These are phyloP conservation scores for Zelopaecilomyces penicillatus DNA, from an alignment of 2,329 filamentous ascomycete genomes.

Conservation along the genomic window DNA sequence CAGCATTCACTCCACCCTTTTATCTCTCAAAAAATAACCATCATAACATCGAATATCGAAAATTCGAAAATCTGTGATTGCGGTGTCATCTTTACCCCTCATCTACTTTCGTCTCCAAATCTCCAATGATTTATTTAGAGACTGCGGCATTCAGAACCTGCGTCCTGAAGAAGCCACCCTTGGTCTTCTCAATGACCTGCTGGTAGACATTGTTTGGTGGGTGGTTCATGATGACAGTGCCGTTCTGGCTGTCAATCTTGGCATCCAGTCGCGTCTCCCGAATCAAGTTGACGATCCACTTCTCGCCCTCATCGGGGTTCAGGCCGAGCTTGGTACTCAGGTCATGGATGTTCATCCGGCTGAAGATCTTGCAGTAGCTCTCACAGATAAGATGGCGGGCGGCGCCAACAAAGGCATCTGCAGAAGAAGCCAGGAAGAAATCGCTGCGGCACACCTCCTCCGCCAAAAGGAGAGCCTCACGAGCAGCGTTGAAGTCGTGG, in stretches of 20 bases:
- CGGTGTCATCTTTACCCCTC: no score
- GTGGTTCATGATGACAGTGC: constrained; percentile 99
- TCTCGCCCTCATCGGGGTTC: constrained; percentile 92
- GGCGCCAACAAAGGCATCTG: constrained; percentile 86
- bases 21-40: background rate
- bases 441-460: constrained; percentile 88
- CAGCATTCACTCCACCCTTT: background rate
- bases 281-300: constrained; percentile 99
- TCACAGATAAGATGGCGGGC: constrained; percentile 96
- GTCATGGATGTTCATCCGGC: constrained; percentile 96
- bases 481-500: constrained; percentile 81
- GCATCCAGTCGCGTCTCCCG: constrained; percentile 94
- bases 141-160: constrained; percentile 76
- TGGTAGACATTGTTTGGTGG: constrained; percentile 97
- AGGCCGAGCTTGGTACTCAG: constrained; percentile 86
- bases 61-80: constrained; percentile 8
- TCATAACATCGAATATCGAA: no score
- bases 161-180: constrained; percentile 97
- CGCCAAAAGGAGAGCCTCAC: constrained; percentile 76
- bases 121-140: constrained; percentile 35
- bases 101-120: constrained; percentile 6
- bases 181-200: constrained; percentile 98
- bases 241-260: constrained; percentile 99
- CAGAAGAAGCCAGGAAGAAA: constrained; percentile 84
- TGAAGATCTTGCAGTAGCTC: constrained; percentile 99